Evolutionary conservation across 78 protist genomes (phyloP), one percentile per base, ranked within the genome.

Genomic region (Tieghemostelium lacteum): DNA sequence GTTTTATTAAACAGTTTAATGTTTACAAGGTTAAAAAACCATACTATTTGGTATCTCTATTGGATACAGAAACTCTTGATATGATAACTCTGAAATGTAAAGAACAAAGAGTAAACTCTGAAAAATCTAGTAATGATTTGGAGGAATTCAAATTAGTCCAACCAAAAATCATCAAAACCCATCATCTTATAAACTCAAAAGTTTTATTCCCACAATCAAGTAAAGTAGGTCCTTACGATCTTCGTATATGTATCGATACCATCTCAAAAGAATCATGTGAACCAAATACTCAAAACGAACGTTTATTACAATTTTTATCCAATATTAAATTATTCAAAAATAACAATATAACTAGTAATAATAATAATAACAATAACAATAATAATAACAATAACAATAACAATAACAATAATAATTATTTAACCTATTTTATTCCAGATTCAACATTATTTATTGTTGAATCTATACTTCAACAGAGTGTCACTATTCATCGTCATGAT

Each of bases 11-110:
- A 10, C 24, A 39, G 14, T 45, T 33, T 52, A 83, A 69, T 24
- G 50, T 83, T 16, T 70, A 34, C 29, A 83, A 83, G 33, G 71
- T 69, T 45, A 83, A 83, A 78, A 83, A 70, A 45, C 91, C 76
- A 33, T 69, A 55, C 62, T 63, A 63, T 1, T 45, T 69, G 7
- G 39, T 83, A 31, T 54, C 91, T 28, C 39, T 83, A 28, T 45
- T 83, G 50, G 91, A 83, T 26, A 83, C 91, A 2, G 78, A 83
- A 64, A 58, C 91, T n/a, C 67, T 83, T 40, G 91, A 83, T 58
- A 61, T 83, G 33, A n/a, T 83, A 20, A 50, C 66, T 2, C 29
- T 83, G 22, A 83, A 69, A 42, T 83, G 91, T 60, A 39, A 29
- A 37, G 91, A 83, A 24, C n/a, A n/a, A n/a, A n/a, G n/a, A n/a